Evolutionary conservation across 345 rosid genomes (phyloP).

Genomic region (Eucalyptus pauciflora): DNA sequence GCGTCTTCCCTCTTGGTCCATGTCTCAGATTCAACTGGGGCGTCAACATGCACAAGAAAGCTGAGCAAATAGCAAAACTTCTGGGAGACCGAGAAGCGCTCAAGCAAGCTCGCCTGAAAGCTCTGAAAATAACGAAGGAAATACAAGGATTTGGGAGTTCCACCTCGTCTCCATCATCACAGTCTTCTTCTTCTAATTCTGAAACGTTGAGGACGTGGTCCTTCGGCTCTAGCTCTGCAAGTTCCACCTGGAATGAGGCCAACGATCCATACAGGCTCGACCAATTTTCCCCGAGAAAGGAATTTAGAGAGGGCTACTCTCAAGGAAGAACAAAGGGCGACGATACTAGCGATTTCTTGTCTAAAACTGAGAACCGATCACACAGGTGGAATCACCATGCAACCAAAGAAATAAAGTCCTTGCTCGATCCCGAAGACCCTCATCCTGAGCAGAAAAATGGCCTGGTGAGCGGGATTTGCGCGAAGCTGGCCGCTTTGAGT

Average conservation of each 20-base stretch:
- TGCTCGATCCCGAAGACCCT: background rate
- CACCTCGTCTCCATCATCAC: background rate
- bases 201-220: conserved; percentile 8
- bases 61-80: conserved; percentile 11
- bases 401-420: background rate
- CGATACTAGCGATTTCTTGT: background rate
- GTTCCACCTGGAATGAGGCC: background rate
- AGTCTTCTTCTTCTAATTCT: conserved; percentile 4
- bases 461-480: conserved; percentile 8
- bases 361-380: background rate
- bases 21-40: conserved; percentile 38
- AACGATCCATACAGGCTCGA: background rate
- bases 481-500: conserved; percentile 6
- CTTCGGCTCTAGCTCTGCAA: conserved; percentile 8
- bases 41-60: conserved; percentile 28
- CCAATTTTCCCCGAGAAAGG: background rate
- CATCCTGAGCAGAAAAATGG: background rate
- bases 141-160: conserved; percentile 43
- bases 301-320: background rate
- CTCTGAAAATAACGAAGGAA: conserved; percentile 32
- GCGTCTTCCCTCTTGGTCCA: background rate
- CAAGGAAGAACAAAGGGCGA: background rate
- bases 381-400: background rate
- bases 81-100: conserved; percentile 19
- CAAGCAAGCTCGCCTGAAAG: conserved; percentile 27